phyloP scores from a whole-genome alignment of 2,329 filamentous ascomycete species.

The Aureobasidium sp. region DNA sequence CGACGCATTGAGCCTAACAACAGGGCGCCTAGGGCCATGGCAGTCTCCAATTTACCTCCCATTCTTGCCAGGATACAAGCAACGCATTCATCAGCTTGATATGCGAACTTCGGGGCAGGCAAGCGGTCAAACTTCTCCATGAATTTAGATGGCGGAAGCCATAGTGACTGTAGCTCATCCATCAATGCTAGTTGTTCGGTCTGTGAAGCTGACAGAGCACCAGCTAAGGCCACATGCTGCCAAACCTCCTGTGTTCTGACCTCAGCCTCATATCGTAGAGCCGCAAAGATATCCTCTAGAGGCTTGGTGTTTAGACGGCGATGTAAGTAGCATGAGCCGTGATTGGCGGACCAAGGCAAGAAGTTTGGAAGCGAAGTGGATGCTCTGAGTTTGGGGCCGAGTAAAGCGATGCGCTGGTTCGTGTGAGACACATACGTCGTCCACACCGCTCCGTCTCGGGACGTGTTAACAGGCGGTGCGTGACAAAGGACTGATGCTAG shows the following conservation, averaged over 20 bases:
- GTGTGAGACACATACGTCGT: not conserved
- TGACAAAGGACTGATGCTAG: not conserved
- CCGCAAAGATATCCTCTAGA: slow-evolving; percentile 16
- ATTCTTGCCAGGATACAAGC: slow-evolving; percentile 17
- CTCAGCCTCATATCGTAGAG: slow-evolving; percentile 15
- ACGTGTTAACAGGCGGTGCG: not conserved
- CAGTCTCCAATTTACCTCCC: slow-evolving; percentile 12
- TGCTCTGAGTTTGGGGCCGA: slow-evolving; percentile 17
- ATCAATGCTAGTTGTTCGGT: slow-evolving; percentile 7
- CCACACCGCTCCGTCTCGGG: not conserved
- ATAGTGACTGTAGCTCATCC: slow-evolving; percentile 14
- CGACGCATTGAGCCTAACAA: slow-evolving; percentile 18
- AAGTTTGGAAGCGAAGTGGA: slow-evolving; percentile 14
- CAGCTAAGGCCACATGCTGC: slow-evolving; percentile 1
- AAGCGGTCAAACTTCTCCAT: slow-evolving; percentile 2
- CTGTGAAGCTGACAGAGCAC: not conserved
- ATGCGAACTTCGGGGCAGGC: slow-evolving; percentile 5
- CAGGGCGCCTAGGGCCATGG: slow-evolving; percentile 17
- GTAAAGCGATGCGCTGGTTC: not conserved
- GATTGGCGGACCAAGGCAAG: not conserved
- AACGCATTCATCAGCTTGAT: slow-evolving; percentile 16
- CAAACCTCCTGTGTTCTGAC: slow-evolving; percentile 11
- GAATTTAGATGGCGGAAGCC: slow-evolving; percentile 13
- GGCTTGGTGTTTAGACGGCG: slow-evolving; percentile 17
- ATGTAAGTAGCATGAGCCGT: slow-evolving; percentile 16